Evolutionary conservation across 176 grass and related monocot genomes (phyloP), one percentile per base, ranked within the genome.

Genomic region (Hsuehochloa calcarea): DNA sequence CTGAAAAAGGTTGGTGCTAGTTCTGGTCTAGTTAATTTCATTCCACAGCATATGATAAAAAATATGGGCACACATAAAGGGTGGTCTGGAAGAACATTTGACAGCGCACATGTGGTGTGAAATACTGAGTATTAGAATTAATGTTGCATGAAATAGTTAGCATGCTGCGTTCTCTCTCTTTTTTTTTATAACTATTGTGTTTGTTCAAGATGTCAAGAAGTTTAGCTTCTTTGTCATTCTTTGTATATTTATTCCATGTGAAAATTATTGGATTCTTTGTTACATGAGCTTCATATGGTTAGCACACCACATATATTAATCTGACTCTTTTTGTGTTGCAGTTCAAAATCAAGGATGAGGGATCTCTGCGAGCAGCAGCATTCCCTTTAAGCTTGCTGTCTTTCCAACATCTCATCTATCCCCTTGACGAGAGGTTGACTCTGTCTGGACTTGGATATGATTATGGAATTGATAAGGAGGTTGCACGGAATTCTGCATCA

Each of bases 301-400:
- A 86, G 20, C 25, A 17, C 7, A 37, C 23, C 80, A 19, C 70
- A 64, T 74, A 49, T 55, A 71, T 64, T 85, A 89, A 64, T 75
- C 59, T n/a, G 15, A 70, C 66, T 87, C 45, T 79, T 78, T 7
- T 79, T 74, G 65, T 69, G 72, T 93, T 71, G 40, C 93, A 95
- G 96, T 87, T 90, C 49, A 72, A 90, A 79, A 55, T 55, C 56
- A 82, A 84, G 19, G 80, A 88, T 34, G 85, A 89, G 62, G 62
- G 25, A 81, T 93, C 96, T 64, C 54, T 90, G 72, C 70, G 83
- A 89, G 85, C 83, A 80, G 89, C 96, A 79, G 91, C 96, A 41
- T 88, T 98, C 60, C 86, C 96, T 59, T 62, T 95, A 89, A 93
- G 93, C 84, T 85, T 98, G 44, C 80, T 95, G n/a, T 87, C 87